Conservation (phyloP, 257 asterid genomes). For the Parsonsia alboflavescens region DNA sequence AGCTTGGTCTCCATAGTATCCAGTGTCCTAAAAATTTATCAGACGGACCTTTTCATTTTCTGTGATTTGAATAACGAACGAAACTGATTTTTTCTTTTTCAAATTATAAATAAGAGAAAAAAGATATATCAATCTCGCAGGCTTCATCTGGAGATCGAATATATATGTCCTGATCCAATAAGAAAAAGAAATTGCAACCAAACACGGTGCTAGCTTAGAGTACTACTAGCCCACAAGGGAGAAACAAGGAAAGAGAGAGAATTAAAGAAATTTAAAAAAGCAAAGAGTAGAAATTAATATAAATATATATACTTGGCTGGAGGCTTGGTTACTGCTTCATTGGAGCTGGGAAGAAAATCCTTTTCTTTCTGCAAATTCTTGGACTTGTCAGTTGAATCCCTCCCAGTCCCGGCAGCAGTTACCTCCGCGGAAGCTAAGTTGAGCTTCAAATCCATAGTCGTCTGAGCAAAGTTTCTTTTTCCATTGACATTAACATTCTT, state of each 20-base stretch:
- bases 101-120: no score
- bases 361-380: background rate
- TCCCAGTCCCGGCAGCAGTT: background rate
- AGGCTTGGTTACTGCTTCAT: slow-evolving; percentile 5
- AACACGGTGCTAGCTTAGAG: background rate
- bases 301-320: slow-evolving; percentile 12
- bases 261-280: background rate
- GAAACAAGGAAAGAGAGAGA: no score
- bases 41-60: no score
- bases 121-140: no score
- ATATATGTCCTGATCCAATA: no score
- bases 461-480: slow-evolving; percentile 44
- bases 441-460: slow-evolving; percentile 69
- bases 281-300: background rate
- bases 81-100: no score
- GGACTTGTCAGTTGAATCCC: background rate
- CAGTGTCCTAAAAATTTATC: no score
- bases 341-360: background rate
- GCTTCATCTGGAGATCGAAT: no score
- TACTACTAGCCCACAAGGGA: no score
- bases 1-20: no score
- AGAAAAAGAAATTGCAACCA: no score
- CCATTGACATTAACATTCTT: slow-evolving; percentile 27
- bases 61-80: no score
- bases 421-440: slow-evolving; percentile 18